Base-by-base conservation (phyloP, 2,329 filamentous ascomycete genomes). In the Ceratocystiopsis brevicomis region DNA sequence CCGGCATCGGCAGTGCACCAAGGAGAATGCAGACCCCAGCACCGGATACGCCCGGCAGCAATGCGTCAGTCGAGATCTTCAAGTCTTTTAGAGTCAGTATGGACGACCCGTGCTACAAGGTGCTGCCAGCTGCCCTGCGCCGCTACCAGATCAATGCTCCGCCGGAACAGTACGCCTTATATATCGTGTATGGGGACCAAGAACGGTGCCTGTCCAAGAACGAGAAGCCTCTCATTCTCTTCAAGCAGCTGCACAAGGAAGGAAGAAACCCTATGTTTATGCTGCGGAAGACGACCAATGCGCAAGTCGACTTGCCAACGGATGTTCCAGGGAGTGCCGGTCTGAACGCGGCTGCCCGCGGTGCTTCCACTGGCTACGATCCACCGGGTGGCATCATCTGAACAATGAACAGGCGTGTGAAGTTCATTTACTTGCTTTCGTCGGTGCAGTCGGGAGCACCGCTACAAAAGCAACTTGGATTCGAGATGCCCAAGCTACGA, bases 231-330 rank as follows among this genome's bases (percentile, higher is more conserved):
- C 65, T 98, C 46, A 92, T 95, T 49, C 63, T 98, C 48, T 98
- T 98, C 64, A 98, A 98, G 63, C 87, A 96, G 58, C 66, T 98
- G 45, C 87, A 96, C 57, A 87, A 87, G 59, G 90, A 96, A 64
- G 90, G 90, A 39, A 81, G 92, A 62, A 98, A 96, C 59, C 90
- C 90, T 18, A 96, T 96, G 90, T 98, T 98, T 56, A 98, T 98
- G 90, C 66, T 98, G 45, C 68, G 90, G 45, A 76, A 76, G 59
- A 77, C 71, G 33, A 73, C 70, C 40, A 68, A 66, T 36, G 68
- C 68, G 11, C 63, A 62, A 42, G 61, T 61, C 19, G 71, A 74
- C 41, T 45, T 53, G 11, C 51, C 53, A 2, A 55, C 50, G 15
- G 68, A 69, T 38, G 60, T 63, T 1, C 68, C 68, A 11, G 69